A percentile compares a stretch with the other conserved stretches of the same genome.
These are phyloP conservation scores for Barnettozyma pratensis DNA, from an alignment of 805 yeast species.

Conservation along the genomic window DNA sequence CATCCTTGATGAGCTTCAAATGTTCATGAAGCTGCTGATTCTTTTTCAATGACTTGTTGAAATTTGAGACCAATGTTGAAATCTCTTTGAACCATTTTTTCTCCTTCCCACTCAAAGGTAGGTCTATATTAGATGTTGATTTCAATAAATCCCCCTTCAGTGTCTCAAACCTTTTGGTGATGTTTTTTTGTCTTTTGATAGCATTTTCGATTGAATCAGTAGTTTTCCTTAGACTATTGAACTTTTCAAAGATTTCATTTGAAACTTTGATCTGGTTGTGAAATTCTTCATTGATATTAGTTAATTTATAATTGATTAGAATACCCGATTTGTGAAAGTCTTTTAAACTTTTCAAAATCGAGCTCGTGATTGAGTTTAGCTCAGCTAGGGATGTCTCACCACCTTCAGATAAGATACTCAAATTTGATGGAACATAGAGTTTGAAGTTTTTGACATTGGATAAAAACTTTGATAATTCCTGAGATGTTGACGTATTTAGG, in stretches of 20 bases:
- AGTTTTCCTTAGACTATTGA: constrained; percentile 13
- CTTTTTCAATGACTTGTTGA: constrained; percentile 28
- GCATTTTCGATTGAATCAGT: constrained; percentile 17
- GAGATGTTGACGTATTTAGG: not conserved
- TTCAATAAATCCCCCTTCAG: constrained; percentile 25
- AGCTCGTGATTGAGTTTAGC: constrained; percentile 20
- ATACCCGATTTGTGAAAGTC: constrained; percentile 30
- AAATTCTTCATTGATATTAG: constrained; percentile 37
- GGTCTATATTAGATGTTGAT: constrained; percentile 12
- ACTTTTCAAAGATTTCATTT: constrained; percentile 16
- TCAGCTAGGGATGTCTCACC: constrained; percentile 16
- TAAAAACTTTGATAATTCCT: not conserved
- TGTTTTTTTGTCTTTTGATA: constrained; percentile 28
- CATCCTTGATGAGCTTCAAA: constrained; percentile 24
- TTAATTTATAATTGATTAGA: constrained; percentile 30
- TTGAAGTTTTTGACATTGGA: constrained; percentile 1
- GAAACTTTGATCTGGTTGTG: constrained; percentile 33
- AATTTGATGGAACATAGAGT: constrained; percentile 4
- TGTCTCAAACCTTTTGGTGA: constrained; percentile 27
- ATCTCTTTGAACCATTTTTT: constrained; percentile 42
- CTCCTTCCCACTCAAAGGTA: constrained; percentile 37
- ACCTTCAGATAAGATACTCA: not conserved
- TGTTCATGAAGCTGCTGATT: constrained; percentile 26
- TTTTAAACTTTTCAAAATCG: constrained; percentile 12
- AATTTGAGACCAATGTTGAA: constrained; percentile 25